A percentile compares a stretch with the other conserved stretches of the same genome.
phyloP scores from a whole-genome alignment of 2,329 filamentous ascomycete genomes.

The Trichoderma afroharzianum region DNA sequence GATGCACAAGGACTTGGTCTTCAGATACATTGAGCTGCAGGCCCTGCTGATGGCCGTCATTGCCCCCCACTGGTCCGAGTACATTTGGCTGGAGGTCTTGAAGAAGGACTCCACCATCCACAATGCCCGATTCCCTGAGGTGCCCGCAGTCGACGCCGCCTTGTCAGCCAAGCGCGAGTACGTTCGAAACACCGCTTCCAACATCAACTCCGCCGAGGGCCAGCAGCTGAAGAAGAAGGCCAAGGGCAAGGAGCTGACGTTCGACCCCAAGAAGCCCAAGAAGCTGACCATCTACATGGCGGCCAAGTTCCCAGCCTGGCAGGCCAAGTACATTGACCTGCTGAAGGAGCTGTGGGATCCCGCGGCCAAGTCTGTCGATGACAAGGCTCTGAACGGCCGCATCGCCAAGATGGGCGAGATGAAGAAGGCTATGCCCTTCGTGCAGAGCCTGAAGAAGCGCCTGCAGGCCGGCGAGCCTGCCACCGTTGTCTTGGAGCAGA shows the following conservation, averaged over 20 bases:
- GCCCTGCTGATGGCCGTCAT: constrained; percentile 78
- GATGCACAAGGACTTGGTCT: constrained; percentile 79
- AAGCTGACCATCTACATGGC: constrained; percentile 84
- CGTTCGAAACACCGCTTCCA: constrained; percentile 69
- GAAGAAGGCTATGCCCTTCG: constrained; percentile 98
- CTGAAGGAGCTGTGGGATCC: constrained; percentile 68
- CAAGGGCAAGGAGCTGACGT: constrained; percentile 82
- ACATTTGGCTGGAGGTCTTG: constrained; percentile 90
- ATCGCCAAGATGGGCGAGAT: constrained; percentile 82
- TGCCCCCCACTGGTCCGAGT: constrained; percentile 90
- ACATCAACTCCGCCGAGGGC: constrained; percentile 77
- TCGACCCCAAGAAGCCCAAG: constrained; percentile 90
- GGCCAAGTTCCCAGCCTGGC: constrained; percentile 80
- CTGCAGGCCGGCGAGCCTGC: constrained; percentile 67
- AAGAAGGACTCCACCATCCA: constrained; percentile 74
- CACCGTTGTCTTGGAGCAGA: constrained; percentile 71
- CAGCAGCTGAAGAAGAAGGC: constrained; percentile 81
- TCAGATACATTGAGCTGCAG: constrained; percentile 82
- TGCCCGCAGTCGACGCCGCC: constrained; percentile 60
- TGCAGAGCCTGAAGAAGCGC: constrained; percentile 81
- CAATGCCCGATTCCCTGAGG: constrained; percentile 56
- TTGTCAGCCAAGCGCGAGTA: constrained; percentile 81
- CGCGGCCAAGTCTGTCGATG: constrained; percentile 60
- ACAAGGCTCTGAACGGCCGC: constrained; percentile 74
- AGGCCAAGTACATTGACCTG: constrained; percentile 82